phyloP scores from a whole-genome alignment of 768 basidiomycete genomes.

The Tylopilus plumbeoviolaceoides region DNA sequence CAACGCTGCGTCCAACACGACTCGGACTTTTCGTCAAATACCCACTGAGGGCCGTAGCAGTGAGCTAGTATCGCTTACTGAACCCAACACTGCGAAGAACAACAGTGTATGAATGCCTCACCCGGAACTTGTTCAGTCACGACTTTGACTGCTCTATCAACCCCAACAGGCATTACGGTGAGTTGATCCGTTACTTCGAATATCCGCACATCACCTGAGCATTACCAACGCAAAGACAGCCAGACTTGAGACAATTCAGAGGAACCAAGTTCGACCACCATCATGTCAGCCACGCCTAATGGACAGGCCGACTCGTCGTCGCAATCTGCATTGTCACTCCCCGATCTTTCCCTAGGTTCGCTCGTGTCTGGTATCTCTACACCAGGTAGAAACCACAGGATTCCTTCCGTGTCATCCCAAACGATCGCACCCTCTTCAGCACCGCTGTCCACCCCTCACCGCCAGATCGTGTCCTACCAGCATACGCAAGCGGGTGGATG shows the following conservation, averaged over 20 bases:
- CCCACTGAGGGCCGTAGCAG: neutral
- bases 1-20: too few species aligned
- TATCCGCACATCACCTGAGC: neutral
- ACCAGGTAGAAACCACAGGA: slow-evolving; percentile 41
- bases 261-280: neutral
- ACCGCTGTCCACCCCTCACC: slow-evolving; percentile 47
- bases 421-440: slow-evolving; percentile 52
- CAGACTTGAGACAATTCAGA: neutral
- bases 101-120: neutral
- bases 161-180: slow-evolving; percentile 1
- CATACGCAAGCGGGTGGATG: slow-evolving; percentile 38
- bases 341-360: slow-evolving; percentile 61
- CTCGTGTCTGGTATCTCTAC: slow-evolving; percentile 51
- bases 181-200: neutral
- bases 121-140: neutral
- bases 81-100: neutral
- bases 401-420: slow-evolving; percentile 48
- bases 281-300: slow-evolving; percentile 44
- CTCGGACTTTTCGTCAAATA: too few species aligned
- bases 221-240: neutral
- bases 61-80: neutral
- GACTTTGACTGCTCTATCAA: slow-evolving; percentile 1
- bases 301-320: slow-evolving; percentile 38
- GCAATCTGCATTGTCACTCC: slow-evolving; percentile 43
- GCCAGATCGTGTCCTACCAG: slow-evolving; percentile 30